Conservation (phyloP, 352 stramenopile species). For the Pythium phragmitis region DNA sequence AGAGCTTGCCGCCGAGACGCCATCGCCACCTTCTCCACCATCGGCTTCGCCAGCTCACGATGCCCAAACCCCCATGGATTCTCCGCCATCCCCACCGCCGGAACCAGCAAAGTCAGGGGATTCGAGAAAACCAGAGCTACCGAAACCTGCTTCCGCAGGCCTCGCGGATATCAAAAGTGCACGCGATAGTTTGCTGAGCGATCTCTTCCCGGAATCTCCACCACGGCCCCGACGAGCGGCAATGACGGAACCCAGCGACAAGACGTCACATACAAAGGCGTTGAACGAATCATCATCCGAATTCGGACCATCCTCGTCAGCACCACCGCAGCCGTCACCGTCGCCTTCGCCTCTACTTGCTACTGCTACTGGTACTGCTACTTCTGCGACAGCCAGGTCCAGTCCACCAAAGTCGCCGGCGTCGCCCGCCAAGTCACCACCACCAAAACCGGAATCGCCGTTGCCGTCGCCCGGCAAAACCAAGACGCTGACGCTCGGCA, state of each 20-base stretch:
- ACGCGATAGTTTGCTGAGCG: constrained; percentile 53
- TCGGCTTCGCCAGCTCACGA: too few relatives aligned
- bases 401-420: constrained; percentile 18
- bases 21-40: background rate
- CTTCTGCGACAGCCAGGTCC: background rate
- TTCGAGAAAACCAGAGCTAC: background rate
- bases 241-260: background rate
- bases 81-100: background rate
- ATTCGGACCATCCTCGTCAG: background rate
- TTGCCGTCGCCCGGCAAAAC: constrained; percentile 33
- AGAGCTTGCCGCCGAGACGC: background rate
- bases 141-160: background rate
- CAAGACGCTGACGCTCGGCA: constrained; percentile 34
- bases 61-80: background rate
- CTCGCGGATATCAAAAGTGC: constrained; percentile 28
- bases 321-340: background rate
- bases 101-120: background rate
- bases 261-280: background rate
- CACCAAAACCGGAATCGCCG: background rate
- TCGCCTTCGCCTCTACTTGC: background rate
- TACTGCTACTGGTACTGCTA: background rate
- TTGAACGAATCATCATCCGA: background rate
- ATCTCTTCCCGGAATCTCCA: constrained; percentile 45
- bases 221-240: constrained; percentile 26
- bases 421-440: constrained; percentile 5